Conservation (phyloP, 192 early-diverging fungal species). For the Linnemannia elongata region DNA sequence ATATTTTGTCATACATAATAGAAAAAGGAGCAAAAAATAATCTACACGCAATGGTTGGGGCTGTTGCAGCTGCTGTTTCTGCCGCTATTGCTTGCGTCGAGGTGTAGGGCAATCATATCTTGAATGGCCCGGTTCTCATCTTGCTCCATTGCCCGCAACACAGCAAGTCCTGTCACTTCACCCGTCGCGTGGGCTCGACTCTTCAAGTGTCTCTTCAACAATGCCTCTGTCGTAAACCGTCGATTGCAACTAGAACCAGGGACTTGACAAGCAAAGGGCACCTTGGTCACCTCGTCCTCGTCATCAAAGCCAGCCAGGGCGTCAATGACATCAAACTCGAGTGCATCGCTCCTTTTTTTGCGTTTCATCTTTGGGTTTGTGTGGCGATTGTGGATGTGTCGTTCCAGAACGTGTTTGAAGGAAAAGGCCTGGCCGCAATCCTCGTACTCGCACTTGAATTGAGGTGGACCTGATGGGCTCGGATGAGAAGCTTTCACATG, state of each 20-base stretch:
- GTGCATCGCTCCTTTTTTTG: slow-evolving; percentile 32
- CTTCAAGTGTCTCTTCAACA: slow-evolving; percentile 31
- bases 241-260: slow-evolving; percentile 21
- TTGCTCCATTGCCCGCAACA: slow-evolving; percentile 42
- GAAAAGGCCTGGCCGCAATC: slow-evolving; percentile 51
- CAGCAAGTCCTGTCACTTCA: slow-evolving; percentile 5
- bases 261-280: slow-evolving; percentile 33
- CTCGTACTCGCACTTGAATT: slow-evolving; percentile 48
- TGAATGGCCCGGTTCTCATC: slow-evolving; percentile 57
- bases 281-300: background rate
- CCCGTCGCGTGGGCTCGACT: slow-evolving; percentile 5
- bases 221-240: slow-evolving; percentile 18
- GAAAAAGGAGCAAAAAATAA: too few relatives aligned
- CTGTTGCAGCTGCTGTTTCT: background rate
- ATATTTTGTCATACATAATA: background rate
- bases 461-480: background rate
- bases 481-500: slow-evolving; percentile 48
- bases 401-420: slow-evolving; percentile 40
- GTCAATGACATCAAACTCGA: slow-evolving; percentile 13
- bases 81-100: background rate
- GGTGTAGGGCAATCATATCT: slow-evolving; percentile 55
- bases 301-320: slow-evolving; percentile 23
- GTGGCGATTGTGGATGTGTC: slow-evolving; percentile 22
- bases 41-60: background rate
- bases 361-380: background rate